phyloP scores from a whole-genome alignment of 148 eudicot genomes.

The Fagopyrum esculentum region DNA sequence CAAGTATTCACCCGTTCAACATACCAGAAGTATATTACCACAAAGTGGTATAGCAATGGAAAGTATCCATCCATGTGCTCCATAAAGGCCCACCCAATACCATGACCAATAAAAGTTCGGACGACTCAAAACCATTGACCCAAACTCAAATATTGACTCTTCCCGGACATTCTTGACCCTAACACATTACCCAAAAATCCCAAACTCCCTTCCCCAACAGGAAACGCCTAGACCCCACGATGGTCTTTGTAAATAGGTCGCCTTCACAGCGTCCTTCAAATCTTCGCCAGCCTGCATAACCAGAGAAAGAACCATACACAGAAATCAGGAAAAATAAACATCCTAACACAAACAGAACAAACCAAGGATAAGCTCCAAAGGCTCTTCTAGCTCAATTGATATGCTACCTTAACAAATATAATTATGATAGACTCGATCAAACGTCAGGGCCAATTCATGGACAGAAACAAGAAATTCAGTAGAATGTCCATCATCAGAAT shows the following conservation, averaged over 20 bases:
- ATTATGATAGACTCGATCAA: not conserved
- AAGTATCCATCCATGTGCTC: not conserved
- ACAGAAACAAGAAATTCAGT: not conserved
- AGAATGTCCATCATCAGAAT: not conserved
- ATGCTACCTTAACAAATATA: not conserved
- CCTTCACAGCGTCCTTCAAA: not conserved
- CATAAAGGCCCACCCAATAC: not conserved
- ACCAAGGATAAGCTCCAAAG: too few relatives aligned
- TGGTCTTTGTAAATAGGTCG: not conserved
- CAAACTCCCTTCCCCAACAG: not conserved
- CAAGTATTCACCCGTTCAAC: not conserved
- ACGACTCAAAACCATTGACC: not conserved
- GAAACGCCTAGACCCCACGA: not conserved
- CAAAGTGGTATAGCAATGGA: slow-evolving; percentile 1
- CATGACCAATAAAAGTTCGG: not conserved
- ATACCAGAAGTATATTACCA: not conserved
- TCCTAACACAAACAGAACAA: not conserved
- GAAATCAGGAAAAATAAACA: not conserved
- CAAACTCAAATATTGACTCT: slow-evolving; percentile 6
- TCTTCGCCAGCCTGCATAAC: not conserved
- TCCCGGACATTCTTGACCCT: not conserved
- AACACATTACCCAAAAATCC: not conserved
- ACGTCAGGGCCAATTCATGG: not conserved
- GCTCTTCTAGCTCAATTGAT: too few relatives aligned
- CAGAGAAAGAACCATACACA: not conserved